A percentile compares a stretch with the other conserved stretches of the same genome.
phyloP scores from a whole-genome alignment of 352 stramenopile genomes.

The Pythium grandisporangium region DNA sequence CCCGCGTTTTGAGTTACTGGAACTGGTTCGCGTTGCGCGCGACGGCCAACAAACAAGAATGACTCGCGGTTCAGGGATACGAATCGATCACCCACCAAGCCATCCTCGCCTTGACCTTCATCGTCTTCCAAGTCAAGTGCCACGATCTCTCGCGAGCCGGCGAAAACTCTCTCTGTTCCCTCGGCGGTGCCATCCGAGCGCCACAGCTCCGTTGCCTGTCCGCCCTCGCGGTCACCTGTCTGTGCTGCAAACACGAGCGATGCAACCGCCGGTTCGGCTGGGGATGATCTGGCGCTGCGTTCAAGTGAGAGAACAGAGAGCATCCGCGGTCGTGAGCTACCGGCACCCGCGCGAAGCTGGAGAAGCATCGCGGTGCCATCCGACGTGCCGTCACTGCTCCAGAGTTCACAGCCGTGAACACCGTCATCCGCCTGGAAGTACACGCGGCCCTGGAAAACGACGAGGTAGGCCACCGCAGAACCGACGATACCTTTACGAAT shows the following conservation, averaged over 20 bases:
- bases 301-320: slow-evolving; percentile 20
- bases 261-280: background rate
- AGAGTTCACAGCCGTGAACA: slow-evolving; percentile 67
- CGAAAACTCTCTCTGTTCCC: slow-evolving; percentile 46
- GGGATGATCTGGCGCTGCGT: too few species aligned
- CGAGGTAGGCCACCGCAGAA: slow-evolving; percentile 48
- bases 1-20: too few species aligned
- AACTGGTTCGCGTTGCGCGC: too few species aligned
- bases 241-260: slow-evolving; percentile 26
- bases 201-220: slow-evolving; percentile 63
- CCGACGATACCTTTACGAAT: slow-evolving; percentile 29
- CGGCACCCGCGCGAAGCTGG: slow-evolving; percentile 43
- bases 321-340: slow-evolving; percentile 24
- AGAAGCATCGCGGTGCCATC: slow-evolving; percentile 38
- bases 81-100: too few species aligned
- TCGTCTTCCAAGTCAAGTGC: too few species aligned
- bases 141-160: slow-evolving; percentile 20
- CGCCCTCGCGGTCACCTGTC: slow-evolving; percentile 17
- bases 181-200: slow-evolving; percentile 35
- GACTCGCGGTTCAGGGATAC: slow-evolving; percentile 4
- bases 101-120: slow-evolving; percentile 22
- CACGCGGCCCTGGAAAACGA: slow-evolving; percentile 21
- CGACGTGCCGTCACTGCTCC: slow-evolving; percentile 49
- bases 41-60: slow-evolving; percentile 20
- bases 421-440: slow-evolving; percentile 85